These are phyloP conservation scores for Chiua sp. DNA, from an alignment of 1,284 basidiomycete species.

Conservation along the genomic window DNA sequence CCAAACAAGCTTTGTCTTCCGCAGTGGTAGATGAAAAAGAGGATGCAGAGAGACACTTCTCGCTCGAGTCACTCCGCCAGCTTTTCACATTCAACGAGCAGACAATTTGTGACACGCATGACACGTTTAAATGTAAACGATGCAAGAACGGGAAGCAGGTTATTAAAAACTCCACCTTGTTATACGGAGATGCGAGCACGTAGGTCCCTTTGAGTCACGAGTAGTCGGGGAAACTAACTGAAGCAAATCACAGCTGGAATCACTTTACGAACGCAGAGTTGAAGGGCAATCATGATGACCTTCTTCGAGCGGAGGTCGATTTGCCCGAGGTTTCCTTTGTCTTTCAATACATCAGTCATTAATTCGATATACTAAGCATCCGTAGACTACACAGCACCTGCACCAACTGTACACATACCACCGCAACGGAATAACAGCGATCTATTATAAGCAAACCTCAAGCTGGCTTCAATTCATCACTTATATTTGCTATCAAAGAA, in stretches of 20 bases:
- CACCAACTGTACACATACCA: not conserved
- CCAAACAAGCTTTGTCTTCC: conserved; percentile 96
- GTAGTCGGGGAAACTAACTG: conserved; percentile 7
- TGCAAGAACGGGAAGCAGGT: conserved; percentile 90
- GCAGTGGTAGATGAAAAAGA: conserved; percentile 98
- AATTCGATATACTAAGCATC: conserved; percentile 10
- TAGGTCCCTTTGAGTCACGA: conserved; percentile 50
- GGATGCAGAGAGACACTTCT: conserved; percentile 96
- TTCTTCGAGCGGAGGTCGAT: conserved; percentile 90
- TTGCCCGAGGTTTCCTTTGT: conserved; percentile 88
- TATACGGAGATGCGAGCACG: conserved; percentile 99
- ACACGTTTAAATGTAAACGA: conserved; percentile 97
- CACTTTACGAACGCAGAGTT: conserved; percentile 92
- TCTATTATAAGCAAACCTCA: too few species aligned
- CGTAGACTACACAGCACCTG: not conserved
- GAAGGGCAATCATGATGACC: conserved; percentile 93
- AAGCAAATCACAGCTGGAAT: conserved; percentile 83
- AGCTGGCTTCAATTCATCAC: too few species aligned
- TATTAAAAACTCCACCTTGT: conserved; percentile 82
- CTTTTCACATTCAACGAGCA: conserved; percentile 92
- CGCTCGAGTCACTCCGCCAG: conserved; percentile 87
- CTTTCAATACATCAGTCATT: conserved; percentile 91
- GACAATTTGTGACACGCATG: conserved; percentile 94
- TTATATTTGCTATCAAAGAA: too few species aligned
- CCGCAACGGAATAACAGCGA: too few species aligned